Evolutionary conservation across 257 asterid genomes (phyloP).

Genomic region (Lycium ferocissimum): DNA sequence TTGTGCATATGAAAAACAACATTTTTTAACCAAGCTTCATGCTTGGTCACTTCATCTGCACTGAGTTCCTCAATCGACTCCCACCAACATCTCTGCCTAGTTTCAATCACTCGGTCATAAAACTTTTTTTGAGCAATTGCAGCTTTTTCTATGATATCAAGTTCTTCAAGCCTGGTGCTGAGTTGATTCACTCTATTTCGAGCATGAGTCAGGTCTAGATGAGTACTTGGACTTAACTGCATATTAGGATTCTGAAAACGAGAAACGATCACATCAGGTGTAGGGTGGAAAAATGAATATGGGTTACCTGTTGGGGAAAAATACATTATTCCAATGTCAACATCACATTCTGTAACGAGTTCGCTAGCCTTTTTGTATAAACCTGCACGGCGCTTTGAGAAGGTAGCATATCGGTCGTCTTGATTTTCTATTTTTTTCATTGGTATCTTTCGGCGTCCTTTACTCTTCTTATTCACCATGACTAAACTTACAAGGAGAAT

Average conservation of each 20-base stretch:
- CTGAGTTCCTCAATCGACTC: not conserved
- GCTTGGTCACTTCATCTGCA: not conserved
- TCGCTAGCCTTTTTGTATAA: constrained; percentile 48
- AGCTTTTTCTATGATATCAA: not conserved
- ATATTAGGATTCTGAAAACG: not conserved
- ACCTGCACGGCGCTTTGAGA: constrained; percentile 48
- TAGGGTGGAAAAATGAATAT: constrained; percentile 53
- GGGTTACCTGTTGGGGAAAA: constrained; percentile 55
- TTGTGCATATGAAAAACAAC: not conserved
- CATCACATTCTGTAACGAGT: constrained; percentile 40
- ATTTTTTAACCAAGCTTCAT: not conserved
- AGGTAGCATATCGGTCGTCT: constrained; percentile 39
- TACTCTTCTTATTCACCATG: constrained; percentile 36
- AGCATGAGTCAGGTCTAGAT: not conserved
- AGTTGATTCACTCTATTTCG: not conserved
- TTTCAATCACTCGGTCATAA: not conserved
- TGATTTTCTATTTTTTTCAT: constrained; percentile 38
- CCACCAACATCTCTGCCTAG: not conserved
- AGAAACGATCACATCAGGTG: constrained; percentile 30
- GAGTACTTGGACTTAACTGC: not conserved
- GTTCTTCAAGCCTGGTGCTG: not conserved
- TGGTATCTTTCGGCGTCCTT: constrained; percentile 48
- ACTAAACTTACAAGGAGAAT: not conserved
- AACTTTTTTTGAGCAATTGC: not conserved
- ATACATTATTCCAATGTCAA: constrained; percentile 45